Evolutionary conservation across 345 rosid species (phyloP), one percentile per base, ranked within the genome.

Genomic region (Psidium guajava): DNA sequence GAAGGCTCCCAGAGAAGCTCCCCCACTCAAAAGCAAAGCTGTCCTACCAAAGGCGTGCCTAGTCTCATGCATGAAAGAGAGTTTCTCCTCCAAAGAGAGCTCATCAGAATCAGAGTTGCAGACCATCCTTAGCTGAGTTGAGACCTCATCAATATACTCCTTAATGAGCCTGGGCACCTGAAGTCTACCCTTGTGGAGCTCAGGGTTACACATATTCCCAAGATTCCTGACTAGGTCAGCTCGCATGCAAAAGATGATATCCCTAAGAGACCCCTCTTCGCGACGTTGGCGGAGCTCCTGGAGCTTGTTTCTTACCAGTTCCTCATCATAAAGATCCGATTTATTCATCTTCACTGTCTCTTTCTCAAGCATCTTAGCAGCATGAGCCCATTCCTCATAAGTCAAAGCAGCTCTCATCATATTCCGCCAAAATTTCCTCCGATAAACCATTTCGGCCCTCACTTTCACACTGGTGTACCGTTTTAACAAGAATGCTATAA

Each of bases 371-470:
- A 98, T 98, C 92, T 94, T 96, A 52, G 99, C 98, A 82, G 98
- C 98, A 90, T 96, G 99, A 86, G 98, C 93, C 99, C 99, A 98
- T 83, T 98, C 99, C 90, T 98, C 99, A 44, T 96, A 94, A 52
- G 98, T 95, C 91, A 95, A 87, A 24, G 99, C 99, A 42, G 91
- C 74, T n/a, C 98, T 92, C 99, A 94, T 98, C 99, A 95, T 93
- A 51, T 96, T 96, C 93, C 99, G 92, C 99, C 99, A 98, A 85
- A 96, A 98, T 49, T 98, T 98, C 91, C 99, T 93, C 85, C 97
- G 59, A 61, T 96, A 98, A 6, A 94, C 99, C 96, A 94, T 92
- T 81, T 98, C 99, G 2, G 99, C 99, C 90, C 92, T 95, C 22
- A 82, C 3, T 47, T 98, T 98, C 16, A 98, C 99, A 83, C 91